A percentile compares a stretch with the other conserved stretches of the same genome.
Evolutionary conservation across 208 protist genomes (phyloP).

Genomic region (Acanthamoeba polyphaga): DNA sequence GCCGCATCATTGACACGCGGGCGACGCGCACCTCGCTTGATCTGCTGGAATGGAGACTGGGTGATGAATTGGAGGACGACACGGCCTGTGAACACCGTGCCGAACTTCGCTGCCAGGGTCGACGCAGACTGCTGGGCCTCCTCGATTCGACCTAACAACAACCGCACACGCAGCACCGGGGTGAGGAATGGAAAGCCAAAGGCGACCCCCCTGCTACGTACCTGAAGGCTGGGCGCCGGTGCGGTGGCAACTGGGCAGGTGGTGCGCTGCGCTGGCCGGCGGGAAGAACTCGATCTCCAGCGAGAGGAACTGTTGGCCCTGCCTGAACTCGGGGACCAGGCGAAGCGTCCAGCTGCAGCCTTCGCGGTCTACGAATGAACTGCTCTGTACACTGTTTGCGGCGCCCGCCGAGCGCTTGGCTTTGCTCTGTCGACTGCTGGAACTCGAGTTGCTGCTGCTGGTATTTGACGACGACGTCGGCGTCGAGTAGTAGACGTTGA

Average conservation of each 20-base stretch:
- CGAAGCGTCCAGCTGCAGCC: not conserved
- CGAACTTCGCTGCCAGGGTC: too few species aligned
- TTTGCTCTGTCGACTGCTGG: too few species aligned
- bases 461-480: not conserved
- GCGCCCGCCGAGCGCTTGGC: not conserved
- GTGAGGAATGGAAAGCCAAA: not conserved
- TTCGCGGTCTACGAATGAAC: not conserved
- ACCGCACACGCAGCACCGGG: not conserved
- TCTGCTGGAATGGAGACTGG: not conserved
- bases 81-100: not conserved
- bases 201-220: too few species aligned
- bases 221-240: too few species aligned
- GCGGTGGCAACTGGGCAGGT: too few species aligned
- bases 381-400: not conserved
- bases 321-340: not conserved
- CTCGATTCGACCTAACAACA: not conserved
- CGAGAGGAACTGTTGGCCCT: not conserved
- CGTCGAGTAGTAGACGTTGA: not conserved
- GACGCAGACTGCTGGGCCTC: not conserved
- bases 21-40: not conserved
- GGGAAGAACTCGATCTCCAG: slow-evolving; percentile 29
- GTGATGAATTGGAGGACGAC: slow-evolving; percentile 5
- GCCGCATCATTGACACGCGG: not conserved
- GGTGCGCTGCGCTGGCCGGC: not conserved
- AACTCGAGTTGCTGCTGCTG: too few species aligned